These are phyloP conservation scores for Sugiyamaella smithiae DNA, from an alignment of 805 yeast genomes.

Conservation along the genomic window DNA sequence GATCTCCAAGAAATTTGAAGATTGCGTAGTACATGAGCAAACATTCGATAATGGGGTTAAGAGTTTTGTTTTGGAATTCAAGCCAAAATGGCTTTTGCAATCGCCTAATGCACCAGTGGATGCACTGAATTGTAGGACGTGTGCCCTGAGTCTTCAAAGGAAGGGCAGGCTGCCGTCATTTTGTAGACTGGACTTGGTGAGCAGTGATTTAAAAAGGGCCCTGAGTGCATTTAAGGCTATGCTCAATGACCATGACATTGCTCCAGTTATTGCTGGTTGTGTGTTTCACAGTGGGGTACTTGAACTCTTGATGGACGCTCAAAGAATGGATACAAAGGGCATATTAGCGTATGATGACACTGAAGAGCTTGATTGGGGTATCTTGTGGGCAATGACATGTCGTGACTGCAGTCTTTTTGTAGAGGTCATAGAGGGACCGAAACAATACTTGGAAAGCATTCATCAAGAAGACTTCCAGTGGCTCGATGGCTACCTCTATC, in stretches of 20 bases:
- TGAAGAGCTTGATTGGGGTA: conserved; percentile 38
- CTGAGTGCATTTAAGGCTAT: conserved; percentile 4
- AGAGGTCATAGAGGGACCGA: conserved; percentile 37
- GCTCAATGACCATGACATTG: not conserved
- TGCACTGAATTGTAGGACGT: conserved; percentile 51
- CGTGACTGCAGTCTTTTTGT: conserved; percentile 57
- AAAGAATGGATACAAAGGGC: conserved; percentile 29
- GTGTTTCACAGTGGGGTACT: conserved; percentile 22
- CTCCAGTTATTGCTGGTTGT: conserved; percentile 13
- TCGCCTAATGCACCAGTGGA: conserved; percentile 40
- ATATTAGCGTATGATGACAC: conserved; percentile 18
- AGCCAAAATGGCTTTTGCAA: conserved; percentile 60
- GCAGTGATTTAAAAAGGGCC: conserved; percentile 31
- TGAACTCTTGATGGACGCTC: conserved; percentile 32
- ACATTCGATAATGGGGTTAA: not conserved
- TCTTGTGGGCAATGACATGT: conserved; percentile 51
- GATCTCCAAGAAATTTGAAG: not conserved
- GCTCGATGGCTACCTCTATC: conserved; percentile 32
- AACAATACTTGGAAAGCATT: conserved; percentile 24
- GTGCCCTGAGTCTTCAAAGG: conserved; percentile 45
- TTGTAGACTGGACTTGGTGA: conserved; percentile 48
- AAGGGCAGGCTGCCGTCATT: conserved; percentile 39
- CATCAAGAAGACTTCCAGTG: conserved; percentile 3
- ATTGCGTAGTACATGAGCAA: not conserved
- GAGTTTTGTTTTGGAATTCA: conserved; percentile 44